Base-by-base conservation (phyloP, 2,329 filamentous ascomycete genomes). In the Exserohilum turcica region DNA sequence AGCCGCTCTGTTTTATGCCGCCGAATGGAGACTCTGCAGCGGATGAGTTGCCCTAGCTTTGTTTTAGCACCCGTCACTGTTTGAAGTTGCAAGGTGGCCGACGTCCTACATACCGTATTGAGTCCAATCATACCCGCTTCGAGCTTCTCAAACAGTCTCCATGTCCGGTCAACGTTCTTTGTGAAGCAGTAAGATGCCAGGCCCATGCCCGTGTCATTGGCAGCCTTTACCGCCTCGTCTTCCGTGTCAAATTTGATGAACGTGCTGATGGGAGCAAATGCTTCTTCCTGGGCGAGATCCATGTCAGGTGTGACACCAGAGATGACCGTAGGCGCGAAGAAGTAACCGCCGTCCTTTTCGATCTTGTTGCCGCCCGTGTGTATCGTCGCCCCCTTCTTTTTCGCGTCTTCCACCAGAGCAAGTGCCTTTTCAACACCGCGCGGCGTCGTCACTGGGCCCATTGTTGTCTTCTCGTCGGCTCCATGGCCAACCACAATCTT, bases 81-180 rank as follows among this genome's bases (percentile, higher is more conserved):
- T 18, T 15, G 3, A 18, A 16, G 8, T 37, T 27, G 8, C 21
- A 33, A 13, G 36, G 13, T 16, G 2, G 9, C 7, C 28, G 8
- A 5, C n/a, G 21, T 28, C 5, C 4, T 54, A 32, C 71, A 64
- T 65, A 77, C 83, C 81, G 82, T 84, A 61, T 86, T 86, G 74
- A 86, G 76, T 12, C 86, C 86, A 64, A 89, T 85, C 86, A 88
- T 89, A 3, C 86, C 86, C 4, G 86, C 86, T 67, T 89, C 85
- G 29, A 89, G 69, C 59, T 84, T 86, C 77, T 89, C 86, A 51
- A 88, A 75, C 66, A 89, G 74, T 53, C 86, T 78, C 83, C 86
- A 87, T 45, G 84, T 78, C 0, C 86, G 83, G 65, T 88, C 84
- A 5, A 88, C 75, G 62, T 87, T 84, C 75, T 86, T 87, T 0